Evolutionary conservation across 192 early-diverging fungal species (phyloP), one percentile per base, ranked within the genome.

Genomic region (Coemansia sp.): DNA sequence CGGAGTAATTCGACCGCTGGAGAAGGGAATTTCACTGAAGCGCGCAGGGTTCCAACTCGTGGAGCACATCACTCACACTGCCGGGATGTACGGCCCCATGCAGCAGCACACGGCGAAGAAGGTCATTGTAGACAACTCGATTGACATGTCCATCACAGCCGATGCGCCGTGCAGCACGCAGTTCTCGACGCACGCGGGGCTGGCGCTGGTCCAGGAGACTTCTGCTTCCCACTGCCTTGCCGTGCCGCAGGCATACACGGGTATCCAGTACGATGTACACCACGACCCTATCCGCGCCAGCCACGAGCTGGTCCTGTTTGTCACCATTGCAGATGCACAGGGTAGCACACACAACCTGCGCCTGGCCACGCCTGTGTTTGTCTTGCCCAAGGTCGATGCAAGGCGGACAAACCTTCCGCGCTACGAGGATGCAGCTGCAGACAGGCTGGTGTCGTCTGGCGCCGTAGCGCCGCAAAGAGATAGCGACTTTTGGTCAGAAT

Each of bases 181-280:
- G 49, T 8, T 57, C 21, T 24, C 32, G 16, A 60, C 56, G 23
- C 34, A 66, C 12, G 44, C 56, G 21, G 76, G 67, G 9, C 48
- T 70, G 54, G 53, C 71, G 10, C 44, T 79, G 12, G 53, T 21
- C 38, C 64, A 73, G 22, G 76, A 79, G 48, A 73, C 65, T 5
- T 67, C 67, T 4, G 64, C 57, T 3, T 61, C 67, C 18, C 67
- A 71, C 64, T 55, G 47, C 12, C 58, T 79, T 16, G n/a, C 55
- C 21, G 70, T 79, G 41, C 76, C 76, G n/a, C 31, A 62, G 31
- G 67, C 64, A 5, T 79, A 79, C 57, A 67, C 64, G 10, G 67
- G 67, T 31, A 79, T 79, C 32, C 76, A 79, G 49, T 79, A 79
- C 49, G 76, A 79, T 57, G 64, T 79, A 7, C 76, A 65, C 47